These are phyloP conservation scores for Porcisia hertigi DNA, from an alignment of 208 protist genomes.

Conservation along the genomic window DNA sequence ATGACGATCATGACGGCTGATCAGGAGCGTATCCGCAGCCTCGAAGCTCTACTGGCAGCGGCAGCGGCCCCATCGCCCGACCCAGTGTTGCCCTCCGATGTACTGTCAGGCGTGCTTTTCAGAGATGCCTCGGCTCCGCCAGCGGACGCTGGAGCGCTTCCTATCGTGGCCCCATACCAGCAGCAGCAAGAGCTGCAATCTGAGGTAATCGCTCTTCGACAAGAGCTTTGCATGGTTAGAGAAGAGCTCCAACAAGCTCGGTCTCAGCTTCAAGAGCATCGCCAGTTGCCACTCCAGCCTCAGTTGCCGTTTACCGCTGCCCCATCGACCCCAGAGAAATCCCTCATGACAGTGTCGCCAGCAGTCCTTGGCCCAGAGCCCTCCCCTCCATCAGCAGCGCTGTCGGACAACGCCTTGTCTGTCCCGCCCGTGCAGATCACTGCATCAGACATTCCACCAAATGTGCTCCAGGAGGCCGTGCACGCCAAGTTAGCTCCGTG, in stretches of 20 bases:
- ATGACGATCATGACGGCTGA: constrained; percentile 30
- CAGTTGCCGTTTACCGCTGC: background rate
- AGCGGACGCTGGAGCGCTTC: background rate
- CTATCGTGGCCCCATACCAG: background rate
- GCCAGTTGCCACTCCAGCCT: background rate
- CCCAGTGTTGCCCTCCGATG: background rate
- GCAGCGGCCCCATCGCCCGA: background rate
- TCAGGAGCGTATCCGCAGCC: constrained; percentile 30
- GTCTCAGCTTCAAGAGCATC: constrained; percentile 1
- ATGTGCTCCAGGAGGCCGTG: constrained; percentile 28
- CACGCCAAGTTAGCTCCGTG: constrained; percentile 34
- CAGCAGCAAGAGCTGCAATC: background rate
- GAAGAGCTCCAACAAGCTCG: background rate
- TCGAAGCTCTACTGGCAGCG: constrained; percentile 16
- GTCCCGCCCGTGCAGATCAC: background rate
- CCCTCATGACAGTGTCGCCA: background rate
- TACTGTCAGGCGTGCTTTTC: background rate
- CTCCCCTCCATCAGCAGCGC: background rate
- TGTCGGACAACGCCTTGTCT: background rate
- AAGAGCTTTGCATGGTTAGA: background rate
- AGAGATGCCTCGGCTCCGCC: background rate
- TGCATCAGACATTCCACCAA: constrained; percentile 10
- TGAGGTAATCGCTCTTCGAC: background rate
- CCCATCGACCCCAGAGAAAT: background rate
- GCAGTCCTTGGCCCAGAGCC: background rate